These are phyloP conservation scores for Harringtonia aguacate DNA, from an alignment of 2,329 filamentous ascomycete species.

Conservation along the genomic window DNA sequence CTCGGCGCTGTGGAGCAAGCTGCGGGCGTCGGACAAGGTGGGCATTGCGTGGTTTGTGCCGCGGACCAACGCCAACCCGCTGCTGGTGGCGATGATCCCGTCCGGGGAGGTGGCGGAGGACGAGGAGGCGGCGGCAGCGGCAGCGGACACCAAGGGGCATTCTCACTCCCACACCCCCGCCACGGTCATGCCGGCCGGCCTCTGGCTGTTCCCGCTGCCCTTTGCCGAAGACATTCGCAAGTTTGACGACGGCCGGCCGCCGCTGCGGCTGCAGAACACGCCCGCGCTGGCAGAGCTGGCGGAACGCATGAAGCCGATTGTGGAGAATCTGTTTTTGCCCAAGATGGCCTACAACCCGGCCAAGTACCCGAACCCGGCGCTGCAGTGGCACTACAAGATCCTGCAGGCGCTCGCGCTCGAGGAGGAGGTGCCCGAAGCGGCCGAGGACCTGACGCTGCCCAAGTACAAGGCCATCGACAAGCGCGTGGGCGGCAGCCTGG, in stretches of 20 bases:
- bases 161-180: slow-evolving; percentile 38
- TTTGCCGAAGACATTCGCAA: slow-evolving; percentile 82
- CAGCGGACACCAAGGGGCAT: not conserved
- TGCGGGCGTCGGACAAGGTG: slow-evolving; percentile 69
- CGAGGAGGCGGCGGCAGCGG: too few relatives aligned
- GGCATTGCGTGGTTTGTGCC: slow-evolving; percentile 85
- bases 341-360: slow-evolving; percentile 73
- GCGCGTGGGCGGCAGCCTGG: slow-evolving; percentile 67
- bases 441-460: slow-evolving; percentile 69
- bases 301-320: slow-evolving; percentile 76
- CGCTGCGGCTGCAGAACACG: slow-evolving; percentile 45
- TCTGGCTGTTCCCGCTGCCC: slow-evolving; percentile 83
- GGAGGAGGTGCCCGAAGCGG: slow-evolving; percentile 71
- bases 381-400: slow-evolving; percentile 97
- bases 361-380: slow-evolving; percentile 81
- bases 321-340: slow-evolving; percentile 82
- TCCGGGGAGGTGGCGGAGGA: slow-evolving; percentile 49
- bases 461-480: slow-evolving; percentile 84
- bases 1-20: slow-evolving; percentile 78
- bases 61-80: slow-evolving; percentile 67
- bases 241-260: slow-evolving; percentile 48
- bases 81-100: slow-evolving; percentile 72
- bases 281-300: slow-evolving; percentile 62
- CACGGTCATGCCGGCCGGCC: slow-evolving; percentile 65
- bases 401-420: slow-evolving; percentile 85